Base-by-base conservation (phyloP, 257 asterid genomes). In the Rhazya stricta region DNA sequence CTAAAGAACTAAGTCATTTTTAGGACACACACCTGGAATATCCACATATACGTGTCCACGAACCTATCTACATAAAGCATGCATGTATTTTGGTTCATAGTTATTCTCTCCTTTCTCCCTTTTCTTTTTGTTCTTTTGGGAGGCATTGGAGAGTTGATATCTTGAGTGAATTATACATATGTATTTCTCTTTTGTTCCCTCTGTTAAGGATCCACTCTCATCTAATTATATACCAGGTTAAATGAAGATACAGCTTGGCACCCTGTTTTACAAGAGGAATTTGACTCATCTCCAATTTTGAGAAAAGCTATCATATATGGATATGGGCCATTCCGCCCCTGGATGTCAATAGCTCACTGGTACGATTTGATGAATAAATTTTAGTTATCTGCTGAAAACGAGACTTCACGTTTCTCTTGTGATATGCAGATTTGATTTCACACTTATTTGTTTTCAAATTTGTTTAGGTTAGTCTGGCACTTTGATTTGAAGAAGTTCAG, bases 261-360 rank as follows among this genome's bases (percentile, higher is more conserved):
- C 72, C 98, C 98, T 72, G 84, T 95, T 62, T 48, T 73, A 70
- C 77, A 32, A 74, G 87, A 88, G 77, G 96, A 95, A 81, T 88
- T 90, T 67, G 84, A 89, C 30, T 77, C 94, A 37, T 42, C 79
- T 61, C 84, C 92, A 41, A 29, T 71, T 56, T 77, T 92, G 50
- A 88, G 98, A 69, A 94, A 92, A 86, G 96, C 96, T 63, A 88
- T 95, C 53, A 77, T 88, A 62, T 84, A 50, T 76, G 99, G 87
- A 77, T 92, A 91, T 57, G 99, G 98, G 39, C 96, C 97, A 63
- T 41, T 95, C 39, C 83, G 98, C 77, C 86, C 99, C 54, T 91
- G 86, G 96, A 89, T 92, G 98, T 92, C 99, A 57, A 88, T 92
- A 71, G 91, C 91, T 73, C 99, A 92, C 81, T 95, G 99, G 99